These are phyloP conservation scores for Allium cepa DNA, from an alignment of 106 monocot genomes.

Conservation along the genomic window DNA sequence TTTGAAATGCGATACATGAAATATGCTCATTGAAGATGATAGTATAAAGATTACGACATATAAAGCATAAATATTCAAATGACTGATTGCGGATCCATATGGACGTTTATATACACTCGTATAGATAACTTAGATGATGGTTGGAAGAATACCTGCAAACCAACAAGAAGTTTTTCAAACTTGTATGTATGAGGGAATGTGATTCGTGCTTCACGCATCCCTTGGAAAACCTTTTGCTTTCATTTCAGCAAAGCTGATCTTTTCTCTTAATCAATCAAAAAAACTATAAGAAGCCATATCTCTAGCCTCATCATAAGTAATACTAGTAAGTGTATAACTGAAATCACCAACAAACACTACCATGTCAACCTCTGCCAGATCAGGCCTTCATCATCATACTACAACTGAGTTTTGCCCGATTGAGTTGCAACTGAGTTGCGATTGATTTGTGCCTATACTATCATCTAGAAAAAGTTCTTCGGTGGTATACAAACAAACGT, in stretches of 20 bases:
- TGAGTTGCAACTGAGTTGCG: too few species aligned
- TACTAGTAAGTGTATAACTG: conserved; percentile 25
- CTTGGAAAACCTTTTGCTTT: conserved; percentile 36
- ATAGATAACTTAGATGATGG: background rate
- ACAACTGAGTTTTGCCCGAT: too few species aligned
- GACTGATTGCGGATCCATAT: too few species aligned
- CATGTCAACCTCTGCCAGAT: conserved; percentile 40
- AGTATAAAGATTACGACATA: too few species aligned
- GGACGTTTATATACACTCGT: background rate
- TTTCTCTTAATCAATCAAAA: conserved; percentile 43
- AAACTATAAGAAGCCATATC: conserved; percentile 37
- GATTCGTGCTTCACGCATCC: conserved; percentile 28
- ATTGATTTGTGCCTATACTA: too few species aligned
- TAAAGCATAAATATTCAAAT: too few species aligned
- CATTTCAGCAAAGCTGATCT: conserved; percentile 38
- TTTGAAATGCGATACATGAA: too few species aligned
- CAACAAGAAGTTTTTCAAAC: conserved; percentile 20
- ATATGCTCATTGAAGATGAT: too few species aligned
- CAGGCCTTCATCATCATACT: conserved; percentile 24
- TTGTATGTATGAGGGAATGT: conserved; percentile 25
- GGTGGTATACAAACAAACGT: too few species aligned
- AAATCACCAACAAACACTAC: conserved; percentile 37
- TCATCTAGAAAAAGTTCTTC: too few species aligned
- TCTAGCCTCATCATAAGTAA: conserved; percentile 38
- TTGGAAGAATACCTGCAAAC: conserved; percentile 19